Evolutionary conservation across 1,284 basidiomycete genomes (phyloP).

Genomic region (Leucoagaricus sp.): DNA sequence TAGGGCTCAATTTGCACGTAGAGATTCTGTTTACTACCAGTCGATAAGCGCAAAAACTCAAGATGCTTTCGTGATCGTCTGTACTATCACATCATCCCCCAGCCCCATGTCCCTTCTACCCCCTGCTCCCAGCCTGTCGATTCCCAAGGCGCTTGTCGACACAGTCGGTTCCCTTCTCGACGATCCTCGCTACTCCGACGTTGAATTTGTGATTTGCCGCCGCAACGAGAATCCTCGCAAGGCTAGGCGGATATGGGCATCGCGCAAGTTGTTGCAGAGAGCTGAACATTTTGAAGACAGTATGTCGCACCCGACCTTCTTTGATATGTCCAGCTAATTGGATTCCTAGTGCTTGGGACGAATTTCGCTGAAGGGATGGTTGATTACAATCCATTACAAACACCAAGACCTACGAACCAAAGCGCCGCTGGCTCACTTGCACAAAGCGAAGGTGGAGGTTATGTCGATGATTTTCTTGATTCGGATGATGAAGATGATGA

Average conservation of each 20-base stretch:
- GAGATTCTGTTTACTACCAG: slow-evolving; percentile 72
- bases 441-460: background rate
- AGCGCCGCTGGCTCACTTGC: slow-evolving; percentile 13
- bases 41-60: slow-evolving; percentile 54
- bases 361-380: slow-evolving; percentile 60
- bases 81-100: slow-evolving; percentile 75
- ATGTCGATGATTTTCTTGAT: slow-evolving; percentile 20
- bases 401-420: slow-evolving; percentile 20
- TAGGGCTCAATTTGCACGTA: slow-evolving; percentile 79
- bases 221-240: slow-evolving; percentile 41
- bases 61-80: slow-evolving; percentile 76
- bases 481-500: slow-evolving; percentile 27
- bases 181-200: slow-evolving; percentile 80
- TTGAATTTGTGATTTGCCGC: slow-evolving; percentile 74
- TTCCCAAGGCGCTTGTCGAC: slow-evolving; percentile 65
- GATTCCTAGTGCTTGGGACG: slow-evolving; percentile 62
- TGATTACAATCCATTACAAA: slow-evolving; percentile 19
- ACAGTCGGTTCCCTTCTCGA: slow-evolving; percentile 76
- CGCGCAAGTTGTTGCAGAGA: slow-evolving; percentile 65
- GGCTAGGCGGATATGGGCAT: slow-evolving; percentile 61
- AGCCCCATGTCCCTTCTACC: slow-evolving; percentile 51
- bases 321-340: background rate
- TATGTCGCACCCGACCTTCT: slow-evolving; percentile 27
- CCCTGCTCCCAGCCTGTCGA: slow-evolving; percentile 46
- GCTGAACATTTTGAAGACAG: slow-evolving; percentile 78